Base-by-base conservation (phyloP, 352 stramenopile genomes). In the Phytophthora syringae region DNA sequence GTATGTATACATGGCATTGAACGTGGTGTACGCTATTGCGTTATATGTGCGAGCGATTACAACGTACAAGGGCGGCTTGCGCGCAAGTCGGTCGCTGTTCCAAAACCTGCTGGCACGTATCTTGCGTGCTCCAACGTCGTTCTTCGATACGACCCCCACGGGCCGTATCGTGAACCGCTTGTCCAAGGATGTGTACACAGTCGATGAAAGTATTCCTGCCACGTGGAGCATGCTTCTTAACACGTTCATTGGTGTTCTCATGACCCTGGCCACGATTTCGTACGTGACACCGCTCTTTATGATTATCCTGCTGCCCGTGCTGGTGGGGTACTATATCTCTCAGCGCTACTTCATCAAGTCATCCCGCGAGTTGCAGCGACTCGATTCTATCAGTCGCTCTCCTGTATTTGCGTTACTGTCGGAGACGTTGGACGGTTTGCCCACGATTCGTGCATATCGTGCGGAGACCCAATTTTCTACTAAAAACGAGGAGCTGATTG, bases 391-490 rank as follows among this genome's bases (percentile, higher is more conserved):
- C 62, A 90, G 74, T 50, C 82, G 84, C 34, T 92, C 92, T 37
- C 97, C 98, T 16, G 91, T 99, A n/a, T 99, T 98, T 72, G 87
- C 91, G 11, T 73, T 98, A 63, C 73, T 99, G 21, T 90, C 89
- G 0, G 97, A 99, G 77, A 99, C 88, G 30, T 74, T 99, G 9
- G 89, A 94, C 54, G 98, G 98, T 20, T 81, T 99, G 13, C 66
- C 92, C 3, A 99, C 94, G 3, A 99, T 99, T 34, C 90, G 97
- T 62, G 86, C 90, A 0, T 97, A 85, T 52, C 66, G 57, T 30
- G 81, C 72, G 5, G 81, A 89, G 45, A 57, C 66, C 18, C 67
- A 83, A 32, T 92, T 90, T 55, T 70, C 72, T 9, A 65, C 57
- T 12, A 84, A 79, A 52, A 90, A 87, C 53, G 66, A 86, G 45